Evolutionary conservation across 768 basidiomycete species (phyloP).

Genomic region (Hemileccinum impolitum): DNA sequence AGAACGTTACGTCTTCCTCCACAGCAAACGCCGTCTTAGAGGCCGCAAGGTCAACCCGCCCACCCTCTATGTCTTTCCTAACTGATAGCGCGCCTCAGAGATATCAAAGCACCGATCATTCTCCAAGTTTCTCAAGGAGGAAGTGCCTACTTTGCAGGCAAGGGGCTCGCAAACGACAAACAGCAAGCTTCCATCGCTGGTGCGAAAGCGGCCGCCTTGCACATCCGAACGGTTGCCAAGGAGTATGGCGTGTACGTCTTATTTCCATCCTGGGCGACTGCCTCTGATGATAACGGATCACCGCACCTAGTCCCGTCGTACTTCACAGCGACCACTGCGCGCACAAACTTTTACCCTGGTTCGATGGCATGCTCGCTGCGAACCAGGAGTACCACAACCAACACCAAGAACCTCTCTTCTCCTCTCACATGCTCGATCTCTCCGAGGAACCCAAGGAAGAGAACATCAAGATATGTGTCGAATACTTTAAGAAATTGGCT

Average conservation of each 20-base stretch:
- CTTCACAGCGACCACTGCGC: slow-evolving; percentile 99
- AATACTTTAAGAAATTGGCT: slow-evolving; percentile 96
- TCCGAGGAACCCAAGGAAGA: slow-evolving; percentile 90
- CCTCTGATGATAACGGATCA: not conserved
- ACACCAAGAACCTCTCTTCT: slow-evolving; percentile 85
- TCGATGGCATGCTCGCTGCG: slow-evolving; percentile 98
- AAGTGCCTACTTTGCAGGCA: slow-evolving; percentile 93
- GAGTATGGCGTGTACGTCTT: slow-evolving; percentile 84
- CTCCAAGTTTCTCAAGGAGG: slow-evolving; percentile 98
- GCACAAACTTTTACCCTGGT: slow-evolving; percentile 96
- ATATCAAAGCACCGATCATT: slow-evolving; percentile 97
- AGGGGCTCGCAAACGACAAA: slow-evolving; percentile 91
- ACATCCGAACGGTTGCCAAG: slow-evolving; percentile 84
- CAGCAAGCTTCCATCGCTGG: slow-evolving; percentile 95
- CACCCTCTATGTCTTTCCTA: slow-evolving; percentile 2
- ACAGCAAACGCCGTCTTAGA: slow-evolving; percentile 93
- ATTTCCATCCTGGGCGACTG: not conserved
- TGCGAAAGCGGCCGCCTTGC: slow-evolving; percentile 88
- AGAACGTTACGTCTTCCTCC: slow-evolving; percentile 98
- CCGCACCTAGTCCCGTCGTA: slow-evolving; percentile 76
- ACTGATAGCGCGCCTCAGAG: slow-evolving; percentile 43
- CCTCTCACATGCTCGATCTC: slow-evolving; percentile 98
- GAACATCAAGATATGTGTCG: slow-evolving; percentile 89
- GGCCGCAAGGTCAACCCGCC: slow-evolving; percentile 70
- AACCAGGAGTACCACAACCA: slow-evolving; percentile 91